Evolutionary conservation across 805 yeast species (phyloP).

Genomic region (Pichia phayaonensis): DNA sequence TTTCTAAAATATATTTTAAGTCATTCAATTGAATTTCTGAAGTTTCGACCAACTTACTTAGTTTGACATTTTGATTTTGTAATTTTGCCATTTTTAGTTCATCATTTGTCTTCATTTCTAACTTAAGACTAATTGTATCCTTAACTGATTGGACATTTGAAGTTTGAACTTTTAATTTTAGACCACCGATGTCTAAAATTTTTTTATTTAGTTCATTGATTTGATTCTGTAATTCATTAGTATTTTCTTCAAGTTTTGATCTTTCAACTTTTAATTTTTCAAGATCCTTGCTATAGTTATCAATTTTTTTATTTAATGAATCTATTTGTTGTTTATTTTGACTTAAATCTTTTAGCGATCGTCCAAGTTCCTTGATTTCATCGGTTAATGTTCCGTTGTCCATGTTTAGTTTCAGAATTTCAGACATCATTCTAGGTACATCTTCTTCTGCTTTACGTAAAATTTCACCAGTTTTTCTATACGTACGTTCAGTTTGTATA

Average conservation of each 20-base stretch:
- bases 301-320: constrained; percentile 21
- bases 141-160: constrained; percentile 72
- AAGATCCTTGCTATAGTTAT: constrained; percentile 31
- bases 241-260: constrained; percentile 40
- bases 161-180: constrained; percentile 67
- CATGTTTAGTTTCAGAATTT: constrained; percentile 48
- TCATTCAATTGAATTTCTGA: constrained; percentile 39
- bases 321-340: constrained; percentile 24
- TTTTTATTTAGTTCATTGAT: constrained; percentile 61
- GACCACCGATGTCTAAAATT: constrained; percentile 90
- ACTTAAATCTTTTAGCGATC: constrained; percentile 33
- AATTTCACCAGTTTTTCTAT: constrained; percentile 51
- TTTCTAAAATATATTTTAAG: constrained; percentile 28
- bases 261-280: constrained; percentile 22
- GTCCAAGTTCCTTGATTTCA: constrained; percentile 43
- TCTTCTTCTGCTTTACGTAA: constrained; percentile 53
- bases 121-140: constrained; percentile 55
- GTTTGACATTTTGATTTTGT: constrained; percentile 55
- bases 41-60: constrained; percentile 38
- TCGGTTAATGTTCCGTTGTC: constrained; percentile 56
- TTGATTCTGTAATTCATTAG: constrained; percentile 45
- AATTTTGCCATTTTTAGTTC: constrained; percentile 50
- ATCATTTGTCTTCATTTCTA: constrained; percentile 50
- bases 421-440: constrained; percentile 61
- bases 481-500: constrained; percentile 32